Percentiles rank a stretch among this genome's conserved stretches.
Evolutionary conservation across 352 stramenopile species (phyloP).

Genomic region (Elongisporangium prolatum): DNA sequence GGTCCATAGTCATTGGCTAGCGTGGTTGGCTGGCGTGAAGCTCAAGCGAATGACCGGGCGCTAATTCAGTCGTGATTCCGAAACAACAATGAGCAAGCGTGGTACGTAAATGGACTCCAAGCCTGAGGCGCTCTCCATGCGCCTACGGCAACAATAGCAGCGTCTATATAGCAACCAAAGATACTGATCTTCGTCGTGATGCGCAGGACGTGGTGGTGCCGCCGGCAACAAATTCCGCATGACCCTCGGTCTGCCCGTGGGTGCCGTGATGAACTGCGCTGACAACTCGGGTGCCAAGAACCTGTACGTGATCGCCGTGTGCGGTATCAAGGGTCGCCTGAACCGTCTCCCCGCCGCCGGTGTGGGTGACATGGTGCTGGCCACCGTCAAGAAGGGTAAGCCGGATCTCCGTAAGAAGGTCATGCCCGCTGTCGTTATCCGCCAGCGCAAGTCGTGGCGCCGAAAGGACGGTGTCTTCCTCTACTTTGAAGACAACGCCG

Average conservation of each 20-base stretch:
- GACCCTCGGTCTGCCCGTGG: conserved; percentile 97
- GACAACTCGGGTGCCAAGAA: conserved; percentile 99
- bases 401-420: conserved; percentile 99
- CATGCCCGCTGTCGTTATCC: conserved; percentile 98
- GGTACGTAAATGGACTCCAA: conserved; percentile 34
- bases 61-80: conserved; percentile 77
- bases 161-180: neutral
- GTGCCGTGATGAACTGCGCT: conserved; percentile 99
- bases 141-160: neutral
- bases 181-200: conserved; percentile 3
- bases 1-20: conserved; percentile 1
- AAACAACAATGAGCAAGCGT: conserved; percentile 81
- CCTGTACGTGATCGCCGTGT: conserved; percentile 99
- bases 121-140: neutral
- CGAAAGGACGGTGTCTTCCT: conserved; percentile 99
- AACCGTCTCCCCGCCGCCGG: conserved; percentile 98
- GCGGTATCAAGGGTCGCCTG: conserved; percentile 98
- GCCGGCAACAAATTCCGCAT: conserved; percentile 99
- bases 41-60: neutral
- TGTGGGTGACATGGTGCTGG: conserved; percentile 99
- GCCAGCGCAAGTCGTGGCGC: conserved; percentile 99
- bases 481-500: conserved; percentile 99
- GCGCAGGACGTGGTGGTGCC: conserved; percentile 92
- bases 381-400: conserved; percentile 99
- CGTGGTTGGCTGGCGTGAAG: conserved; percentile 28